Evolutionary conservation across 495 filamentous ascomycete species (phyloP), one percentile per base, ranked within the genome.

Genomic region (Hypoxylon trugodes): DNA sequence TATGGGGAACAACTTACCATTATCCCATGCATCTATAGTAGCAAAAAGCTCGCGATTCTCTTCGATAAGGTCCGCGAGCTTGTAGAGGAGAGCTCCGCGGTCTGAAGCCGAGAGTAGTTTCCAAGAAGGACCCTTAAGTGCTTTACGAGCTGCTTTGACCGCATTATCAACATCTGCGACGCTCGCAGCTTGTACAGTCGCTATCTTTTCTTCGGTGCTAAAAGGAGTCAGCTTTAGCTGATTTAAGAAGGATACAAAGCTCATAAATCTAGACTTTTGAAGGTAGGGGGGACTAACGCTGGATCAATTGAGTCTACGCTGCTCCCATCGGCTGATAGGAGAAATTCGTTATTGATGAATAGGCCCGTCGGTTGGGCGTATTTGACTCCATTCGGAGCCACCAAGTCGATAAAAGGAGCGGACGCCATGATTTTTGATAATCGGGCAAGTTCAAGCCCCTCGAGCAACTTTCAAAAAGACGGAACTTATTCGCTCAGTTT

Each of bases 301-400:
- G 45, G 45, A 21, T 48, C 45, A n/a, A 48, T 48, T 19, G 45
- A 48, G 28, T 48, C 45, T 48, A 48, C 33, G 8, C 9, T 48
- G 7, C 16, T 28, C 15, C 45, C 45, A 21, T 32, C 25, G 18
- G 15, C 8, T 1, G 45, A 48, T 22, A 48, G 45, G 22, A 48
- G 8, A 21, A 48, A 48, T 4, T 48, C 45, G 6, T 48, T 48
- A 10, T 48, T 18, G 15, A 48, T 48, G 45, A 48, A 48, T 21
- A 48, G 45, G 3, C 45, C 45, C 9, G 45, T 48, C 7, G 45
- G 45, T 18, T 48, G 45, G 4, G 45, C 6, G n/a, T 48, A 48
- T 35, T 48, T 48, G 28, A 48, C 26, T 4, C 45, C 45, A 33
- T 48, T 48, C 0, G 45, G 45, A 9, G 45, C 45, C 2, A 30